Percentiles rank a stretch among this genome's conserved stretches.
These are phyloP conservation scores for Ceratocystis ficicola DNA, from an alignment of 2,329 filamentous ascomycete species.

Conservation along the genomic window DNA sequence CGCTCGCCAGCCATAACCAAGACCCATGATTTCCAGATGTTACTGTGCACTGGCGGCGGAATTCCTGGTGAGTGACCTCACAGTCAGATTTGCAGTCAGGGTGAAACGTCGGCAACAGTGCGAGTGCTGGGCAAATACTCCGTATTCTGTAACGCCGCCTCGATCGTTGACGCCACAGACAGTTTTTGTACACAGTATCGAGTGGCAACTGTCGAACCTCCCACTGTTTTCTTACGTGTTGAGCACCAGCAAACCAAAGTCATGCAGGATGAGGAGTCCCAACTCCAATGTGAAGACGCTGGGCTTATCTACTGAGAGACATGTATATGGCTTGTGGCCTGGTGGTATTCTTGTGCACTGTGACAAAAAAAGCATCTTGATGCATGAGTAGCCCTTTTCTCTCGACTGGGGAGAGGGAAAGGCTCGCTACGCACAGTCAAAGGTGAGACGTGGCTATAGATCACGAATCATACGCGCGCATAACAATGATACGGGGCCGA, in stretches of 20 bases:
- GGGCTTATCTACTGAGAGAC: background rate
- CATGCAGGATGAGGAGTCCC: background rate
- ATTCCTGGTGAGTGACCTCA: background rate
- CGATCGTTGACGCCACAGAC: background rate
- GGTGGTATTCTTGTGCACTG: background rate
- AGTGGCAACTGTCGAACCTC: background rate
- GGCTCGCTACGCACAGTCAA: slow-evolving; percentile 5
- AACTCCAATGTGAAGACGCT: background rate
- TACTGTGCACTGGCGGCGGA: background rate
- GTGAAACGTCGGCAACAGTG: slow-evolving; percentile 9
- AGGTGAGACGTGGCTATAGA: background rate
- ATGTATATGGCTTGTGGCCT: background rate
- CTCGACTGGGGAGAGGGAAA: background rate
- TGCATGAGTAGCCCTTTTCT: background rate
- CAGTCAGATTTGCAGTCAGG: background rate
- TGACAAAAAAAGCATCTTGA: background rate
- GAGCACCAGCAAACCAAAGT: background rate
- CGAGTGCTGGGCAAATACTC: background rate
- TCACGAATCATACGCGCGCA: background rate
- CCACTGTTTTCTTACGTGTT: background rate
- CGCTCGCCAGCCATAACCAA: background rate
- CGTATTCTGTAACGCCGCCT: background rate
- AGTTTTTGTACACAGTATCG: background rate
- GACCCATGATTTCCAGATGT: background rate
- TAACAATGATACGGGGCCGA: too few species aligned